Base-by-base conservation (phyloP, 768 basidiomycete genomes). In the Leucocoprinus leucothites region DNA sequence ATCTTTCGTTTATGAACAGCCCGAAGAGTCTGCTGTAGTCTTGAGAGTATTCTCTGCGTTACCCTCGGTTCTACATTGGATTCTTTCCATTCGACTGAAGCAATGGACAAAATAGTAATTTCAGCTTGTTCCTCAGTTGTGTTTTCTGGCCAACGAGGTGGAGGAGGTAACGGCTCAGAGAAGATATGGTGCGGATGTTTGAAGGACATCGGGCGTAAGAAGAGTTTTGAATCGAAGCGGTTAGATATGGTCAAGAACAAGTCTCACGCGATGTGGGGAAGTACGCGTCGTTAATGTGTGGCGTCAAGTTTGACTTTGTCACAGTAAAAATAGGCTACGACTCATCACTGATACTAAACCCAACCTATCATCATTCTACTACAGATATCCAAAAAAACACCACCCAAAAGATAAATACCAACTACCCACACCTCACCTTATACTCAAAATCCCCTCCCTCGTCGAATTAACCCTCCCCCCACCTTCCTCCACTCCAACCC, bases 401-500 rank as follows among this genome's bases (percentile, higher is more conserved):
- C n/a, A n/a, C n/a, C n/a, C n/a, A n/a, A n/a, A n/a, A n/a, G n/a
- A n/a, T n/a, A n/a, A n/a, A n/a, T n/a, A n/a, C n/a, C n/a, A n/a
- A n/a, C n/a, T n/a, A n/a, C n/a, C n/a, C n/a, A n/a, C n/a, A n/a
- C n/a, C n/a, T 62, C 57, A 72, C 25, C 80, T 71, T 63, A 82
- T 73, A 41, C 72, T 76, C 60, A 82, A 61, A 52, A 81, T 77
- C 0, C 78, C 78, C 48, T 77, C 74, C 57, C 69, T 73, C 0
- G 81, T 82, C 25, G 78, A 74, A 63, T 80, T 79, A 43, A 65
- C 62, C 57, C 70, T 70, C 18, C 73, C 73, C 16, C 73, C 71
- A 36, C 72, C 72, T 25, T 72, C 55, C 3, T 73, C 72, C 1
- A 68, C 71, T 14, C 58, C 57, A 53, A 55, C 55, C 1, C 68